These are phyloP conservation scores for Scytalidium sp. DNA, from an alignment of 2,329 filamentous ascomycete species.

Conservation along the genomic window DNA sequence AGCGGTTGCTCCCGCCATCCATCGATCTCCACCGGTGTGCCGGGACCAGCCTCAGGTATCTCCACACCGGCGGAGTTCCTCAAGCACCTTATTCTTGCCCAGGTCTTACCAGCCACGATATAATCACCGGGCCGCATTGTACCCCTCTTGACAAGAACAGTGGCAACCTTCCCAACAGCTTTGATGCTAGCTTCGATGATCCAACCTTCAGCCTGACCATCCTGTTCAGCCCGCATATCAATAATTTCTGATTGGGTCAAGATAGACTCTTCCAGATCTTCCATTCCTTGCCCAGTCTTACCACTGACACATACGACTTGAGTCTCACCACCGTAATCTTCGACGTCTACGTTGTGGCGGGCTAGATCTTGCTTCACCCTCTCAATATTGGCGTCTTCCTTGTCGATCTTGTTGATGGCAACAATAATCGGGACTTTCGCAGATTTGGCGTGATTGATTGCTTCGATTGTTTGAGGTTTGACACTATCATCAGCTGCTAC, in stretches of 20 bases:
- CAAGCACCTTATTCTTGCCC: slow-evolving; percentile 80
- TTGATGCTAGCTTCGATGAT: slow-evolving; percentile 90
- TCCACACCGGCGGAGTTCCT: slow-evolving; percentile 79
- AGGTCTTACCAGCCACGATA: slow-evolving; percentile 84
- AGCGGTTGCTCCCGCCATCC: slow-evolving; percentile 89
- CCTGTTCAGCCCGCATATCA: slow-evolving; percentile 77
- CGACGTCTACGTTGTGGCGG: slow-evolving; percentile 80
- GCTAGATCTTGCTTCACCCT: slow-evolving; percentile 86
- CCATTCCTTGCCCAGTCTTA: slow-evolving; percentile 90
- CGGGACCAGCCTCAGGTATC: slow-evolving; percentile 73
- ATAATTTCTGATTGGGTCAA: slow-evolving; percentile 83
- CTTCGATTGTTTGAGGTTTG: slow-evolving; percentile 95
- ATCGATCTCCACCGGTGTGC: slow-evolving; percentile 86
- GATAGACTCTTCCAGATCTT: slow-evolving; percentile 87
- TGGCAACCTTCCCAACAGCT: slow-evolving; percentile 78
- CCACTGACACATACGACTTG: slow-evolving; percentile 90
- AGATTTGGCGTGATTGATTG: slow-evolving; percentile 85
- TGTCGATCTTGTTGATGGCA: slow-evolving; percentile 96
- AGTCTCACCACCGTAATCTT: slow-evolving; percentile 92
- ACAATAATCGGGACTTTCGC: slow-evolving; percentile 95
- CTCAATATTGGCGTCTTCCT: slow-evolving; percentile 75
- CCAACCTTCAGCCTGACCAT: slow-evolving; percentile 86
- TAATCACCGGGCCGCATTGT: slow-evolving; percentile 78
- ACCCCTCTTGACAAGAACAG: slow-evolving; percentile 82
- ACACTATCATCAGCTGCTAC: slow-evolving; percentile 97